phyloP scores from a whole-genome alignment of 1,284 basidiomycete species.

The Ganoderma sinense region DNA sequence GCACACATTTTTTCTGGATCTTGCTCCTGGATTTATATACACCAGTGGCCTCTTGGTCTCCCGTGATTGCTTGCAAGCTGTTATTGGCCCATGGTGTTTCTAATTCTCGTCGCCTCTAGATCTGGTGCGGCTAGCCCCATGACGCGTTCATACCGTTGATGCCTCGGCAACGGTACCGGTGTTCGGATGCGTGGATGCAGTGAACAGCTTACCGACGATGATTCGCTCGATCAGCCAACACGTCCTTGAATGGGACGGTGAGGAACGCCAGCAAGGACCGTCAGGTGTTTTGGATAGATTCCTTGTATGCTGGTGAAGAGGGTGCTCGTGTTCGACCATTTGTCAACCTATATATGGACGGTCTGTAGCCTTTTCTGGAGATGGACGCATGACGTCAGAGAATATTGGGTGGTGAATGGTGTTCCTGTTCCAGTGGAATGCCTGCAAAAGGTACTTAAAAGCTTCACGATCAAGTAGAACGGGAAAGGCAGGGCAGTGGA shows the following conservation, averaged over 20 bases:
- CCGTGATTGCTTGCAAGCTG: not conserved
- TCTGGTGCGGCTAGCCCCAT: constrained; percentile 8
- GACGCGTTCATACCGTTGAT: not conserved
- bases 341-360: not conserved
- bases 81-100: not conserved
- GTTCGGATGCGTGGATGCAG: too few relatives aligned
- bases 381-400: not conserved
- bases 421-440: not conserved
- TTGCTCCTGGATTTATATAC: not conserved
- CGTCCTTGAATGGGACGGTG: too few relatives aligned
- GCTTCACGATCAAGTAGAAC: too few relatives aligned
- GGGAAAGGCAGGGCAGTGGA: too few relatives aligned
- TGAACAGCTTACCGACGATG: too few relatives aligned
- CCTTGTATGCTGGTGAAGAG: not conserved
- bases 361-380: not conserved
- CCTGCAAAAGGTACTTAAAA: too few relatives aligned
- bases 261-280: too few relatives aligned
- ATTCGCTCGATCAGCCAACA: too few relatives aligned
- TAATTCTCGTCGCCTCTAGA: not conserved
- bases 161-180: not conserved
- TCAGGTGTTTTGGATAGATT: too few relatives aligned
- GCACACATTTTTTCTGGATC: not conserved
- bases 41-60: not conserved
- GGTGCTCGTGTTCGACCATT: not conserved
- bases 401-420: not conserved